Evolutionary conservation across 2,329 filamentous ascomycete genomes (phyloP).

Genomic region (Cryphonectria japonica): DNA sequence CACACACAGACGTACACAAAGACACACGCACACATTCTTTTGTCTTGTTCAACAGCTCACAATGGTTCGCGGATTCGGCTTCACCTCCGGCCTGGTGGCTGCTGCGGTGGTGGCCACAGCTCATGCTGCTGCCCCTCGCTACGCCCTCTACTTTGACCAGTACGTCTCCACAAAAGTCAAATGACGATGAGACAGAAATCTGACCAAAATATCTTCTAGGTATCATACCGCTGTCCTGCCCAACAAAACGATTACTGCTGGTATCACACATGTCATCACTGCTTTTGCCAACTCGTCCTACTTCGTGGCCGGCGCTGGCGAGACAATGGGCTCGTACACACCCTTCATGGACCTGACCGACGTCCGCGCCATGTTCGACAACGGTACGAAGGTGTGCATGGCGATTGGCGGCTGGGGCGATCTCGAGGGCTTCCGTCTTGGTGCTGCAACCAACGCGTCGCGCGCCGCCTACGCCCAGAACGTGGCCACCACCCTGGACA

Average conservation of each 20-base stretch:
- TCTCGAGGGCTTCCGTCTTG: constrained; percentile 57
- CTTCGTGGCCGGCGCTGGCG: constrained; percentile 52
- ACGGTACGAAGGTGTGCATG: constrained; percentile 62
- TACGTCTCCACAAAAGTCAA: neutral
- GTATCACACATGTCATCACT: constrained; percentile 59
- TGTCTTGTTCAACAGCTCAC: neutral
- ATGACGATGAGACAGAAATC: neutral
- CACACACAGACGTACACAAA: neutral
- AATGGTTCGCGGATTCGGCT: constrained; percentile 20
- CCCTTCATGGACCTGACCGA: constrained; percentile 58
- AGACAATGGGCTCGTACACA: constrained; percentile 44
- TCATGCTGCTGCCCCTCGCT: constrained; percentile 18
- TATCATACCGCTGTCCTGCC: constrained; percentile 24
- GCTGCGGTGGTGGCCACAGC: constrained; percentile 8
- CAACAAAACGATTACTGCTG: constrained; percentile 39
- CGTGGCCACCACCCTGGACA: constrained; percentile 56
- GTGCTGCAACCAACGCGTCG: constrained; percentile 49
- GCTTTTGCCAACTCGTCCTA: constrained; percentile 55
- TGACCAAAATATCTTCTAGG: neutral
- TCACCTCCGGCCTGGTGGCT: constrained; percentile 18
- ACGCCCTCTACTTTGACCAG: constrained; percentile 29
- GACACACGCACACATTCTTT: neutral
- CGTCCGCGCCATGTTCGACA: constrained; percentile 55
- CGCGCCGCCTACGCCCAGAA: constrained; percentile 61
- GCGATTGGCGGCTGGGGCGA: constrained; percentile 71